Evolutionary conservation across 441 rosid species (phyloP), one percentile per base, ranked within the genome.

Genomic region (Theobroma grandiflorum): DNA sequence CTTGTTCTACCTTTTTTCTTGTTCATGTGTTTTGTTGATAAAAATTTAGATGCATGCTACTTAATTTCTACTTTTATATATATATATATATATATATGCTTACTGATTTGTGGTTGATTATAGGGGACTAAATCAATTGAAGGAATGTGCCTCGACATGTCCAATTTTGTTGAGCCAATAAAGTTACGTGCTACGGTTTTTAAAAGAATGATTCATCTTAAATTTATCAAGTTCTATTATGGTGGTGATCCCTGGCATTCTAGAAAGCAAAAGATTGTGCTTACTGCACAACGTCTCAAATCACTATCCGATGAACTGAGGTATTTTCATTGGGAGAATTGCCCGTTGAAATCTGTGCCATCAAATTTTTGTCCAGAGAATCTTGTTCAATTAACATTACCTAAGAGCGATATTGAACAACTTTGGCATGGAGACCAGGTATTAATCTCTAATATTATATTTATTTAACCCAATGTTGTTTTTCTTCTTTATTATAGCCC

Each of bases 61-160:
- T 37, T 22, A 9, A 26, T 22, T 8, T 66, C 3, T 40, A 4
- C 11, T n/a, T 38, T 38, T 18, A 31, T 2, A 0, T 35, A 33
- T 9, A 18, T 5, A n/a, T 9, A 1, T 11, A 0, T 18, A 2
- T 12, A 4, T 2, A 64, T 37, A 37, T 55, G 59, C n/a, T 55
- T 55, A 9, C 18, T 45, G 2, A 0, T 22, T 14, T 69, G 37
- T 26, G 65, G 20, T 9, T 69, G 3, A 11, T 55, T 33, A 12
- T 47, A 83, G 86, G 87, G 86, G 55, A 81, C 85, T 59, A 15
- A 71, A 53, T 42, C 75, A 64, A 74, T 81, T 47, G 74, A 77
- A 62, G 86, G 83, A 65, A 74, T 85, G 15, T 83, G 50, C 4
- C 45, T 87, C 4, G 73, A 81, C 65, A 3, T 47, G 57, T 7